Percentiles rank a stretch among this genome's conserved stretches.
Evolutionary conservation across 2,329 filamentous ascomycete species (phyloP).

Genomic region (Fusarium lyarnte): DNA sequence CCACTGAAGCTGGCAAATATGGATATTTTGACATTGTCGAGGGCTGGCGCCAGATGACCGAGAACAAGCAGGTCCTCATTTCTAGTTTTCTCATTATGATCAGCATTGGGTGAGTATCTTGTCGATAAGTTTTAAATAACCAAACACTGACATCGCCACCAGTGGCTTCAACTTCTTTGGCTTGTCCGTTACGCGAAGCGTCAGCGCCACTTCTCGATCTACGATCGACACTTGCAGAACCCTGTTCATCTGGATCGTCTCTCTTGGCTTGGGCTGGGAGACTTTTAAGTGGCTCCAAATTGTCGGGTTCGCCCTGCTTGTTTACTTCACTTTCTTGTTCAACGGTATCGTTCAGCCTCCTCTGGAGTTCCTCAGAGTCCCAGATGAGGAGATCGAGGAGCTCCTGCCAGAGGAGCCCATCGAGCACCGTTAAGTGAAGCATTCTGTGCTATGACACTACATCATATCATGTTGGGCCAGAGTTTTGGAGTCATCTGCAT

Average conservation of each 20-base stretch:
- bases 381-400: conserved; percentile 64
- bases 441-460: not conserved
- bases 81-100: conserved; percentile 95
- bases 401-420: conserved; percentile 85
- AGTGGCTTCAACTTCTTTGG: conserved; percentile 99
- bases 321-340: conserved; percentile 97
- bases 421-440: conserved; percentile 64
- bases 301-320: conserved; percentile 83
- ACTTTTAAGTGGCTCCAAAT: conserved; percentile 98
- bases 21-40: conserved; percentile 93
- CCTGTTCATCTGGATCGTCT: conserved; percentile 97
- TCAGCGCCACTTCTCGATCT: conserved; percentile 91
- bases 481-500: not conserved
- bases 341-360: conserved; percentile 93
- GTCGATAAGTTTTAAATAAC: not conserved
- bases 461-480: not conserved
- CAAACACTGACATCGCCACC: conserved; percentile 25
- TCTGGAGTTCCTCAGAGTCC: conserved; percentile 70
- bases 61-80: conserved; percentile 74
- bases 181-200: conserved; percentile 86
- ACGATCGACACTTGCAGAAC: conserved; percentile 98
- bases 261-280: conserved; percentile 93
- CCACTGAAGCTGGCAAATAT: conserved; percentile 75
- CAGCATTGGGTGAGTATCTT: conserved; percentile 81
- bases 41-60: conserved; percentile 82